Percentiles rank a stretch among this genome's conserved stretches.
phyloP scores from a whole-genome alignment of 176 grass and related monocot species.

The Leersia perrieri region DNA sequence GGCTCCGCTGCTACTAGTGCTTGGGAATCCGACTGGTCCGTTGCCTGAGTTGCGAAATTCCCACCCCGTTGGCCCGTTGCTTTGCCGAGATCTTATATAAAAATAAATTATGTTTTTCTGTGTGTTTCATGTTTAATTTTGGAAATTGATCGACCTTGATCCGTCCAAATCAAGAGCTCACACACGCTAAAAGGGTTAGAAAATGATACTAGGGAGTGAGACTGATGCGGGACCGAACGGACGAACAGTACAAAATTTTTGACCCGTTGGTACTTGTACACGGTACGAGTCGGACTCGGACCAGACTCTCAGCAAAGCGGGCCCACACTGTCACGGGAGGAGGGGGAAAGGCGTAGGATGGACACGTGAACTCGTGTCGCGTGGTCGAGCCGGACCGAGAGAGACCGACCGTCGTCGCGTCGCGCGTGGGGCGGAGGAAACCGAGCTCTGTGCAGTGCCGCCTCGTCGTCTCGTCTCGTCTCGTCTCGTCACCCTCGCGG shows the following conservation, averaged over 20 bases:
- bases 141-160: background rate
- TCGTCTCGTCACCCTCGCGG: too few relatives aligned
- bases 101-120: background rate
- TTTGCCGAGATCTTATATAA: background rate
- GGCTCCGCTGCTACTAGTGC: too few relatives aligned
- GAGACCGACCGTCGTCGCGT: background rate
- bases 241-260: too few relatives aligned
- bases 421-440: background rate
- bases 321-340: background rate
- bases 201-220: too few relatives aligned
- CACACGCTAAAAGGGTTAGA: background rate
- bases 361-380: conserved; percentile 6
- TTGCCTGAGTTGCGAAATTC: background rate
- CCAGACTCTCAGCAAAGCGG: background rate
- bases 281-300: background rate
- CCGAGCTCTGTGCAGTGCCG: background rate
- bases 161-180: background rate
- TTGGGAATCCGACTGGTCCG: background rate
- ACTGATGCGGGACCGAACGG: too few relatives aligned
- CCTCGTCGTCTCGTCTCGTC: too few relatives aligned
- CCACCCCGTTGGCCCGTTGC: too few relatives aligned
- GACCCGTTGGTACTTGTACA: too few relatives aligned
- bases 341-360: background rate
- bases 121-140: background rate
- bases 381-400: background rate